Evolutionary conservation across 768 basidiomycete species (phyloP), one percentile per base, ranked within the genome.

Genomic region (Trametes punicea): DNA sequence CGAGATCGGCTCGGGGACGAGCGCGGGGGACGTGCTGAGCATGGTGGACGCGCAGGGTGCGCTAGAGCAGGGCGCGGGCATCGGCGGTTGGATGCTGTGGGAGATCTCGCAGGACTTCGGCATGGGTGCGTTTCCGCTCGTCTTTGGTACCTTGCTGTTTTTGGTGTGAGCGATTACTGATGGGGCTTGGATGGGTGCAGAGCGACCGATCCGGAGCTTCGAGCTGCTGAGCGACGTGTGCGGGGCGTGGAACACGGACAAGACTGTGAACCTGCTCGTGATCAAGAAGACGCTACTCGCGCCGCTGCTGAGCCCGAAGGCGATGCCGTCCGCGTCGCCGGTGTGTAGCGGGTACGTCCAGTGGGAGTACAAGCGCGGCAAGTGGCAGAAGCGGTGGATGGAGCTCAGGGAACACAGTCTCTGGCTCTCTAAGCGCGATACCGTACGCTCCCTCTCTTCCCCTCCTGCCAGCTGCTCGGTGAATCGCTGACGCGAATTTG

Each of bases 311-410:
- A 79, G 79, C 63, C 16, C 77, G 6, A 61, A 81, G 78, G 74
- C 74, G 23, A 70, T 84, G 41, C 84, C 83, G 11, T 67, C 73
- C 4, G 70, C 70, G 55, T 73, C 75, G 21, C 76, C 78, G 46
- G 69, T 62, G 3, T 64, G 73, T 59, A 73, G 78, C 36, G 79
- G 87, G 6, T 93, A 85, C 65, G 83, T 98, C 23, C 90, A 98
- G 69, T 90, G 85, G 81, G 92, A 96, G 74, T 77, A 76, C 41
- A 98, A 96, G 73, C 83, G 87, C 56, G 93, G 93, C 31, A 97
- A 97, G 71, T 99, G 96, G 97, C 87, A 77, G 53, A 98, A 98
- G 72, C 82, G 93, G 30, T 95, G 87, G 83, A 76, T 99, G 67
- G 84, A 87, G 64, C 80, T 97, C 23, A 80, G 90, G 45, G 93